A percentile compares a stretch with the other conserved stretches of the same genome.
phyloP scores from a whole-genome alignment of 768 basidiomycete species.

The Dioszegia crocea region DNA sequence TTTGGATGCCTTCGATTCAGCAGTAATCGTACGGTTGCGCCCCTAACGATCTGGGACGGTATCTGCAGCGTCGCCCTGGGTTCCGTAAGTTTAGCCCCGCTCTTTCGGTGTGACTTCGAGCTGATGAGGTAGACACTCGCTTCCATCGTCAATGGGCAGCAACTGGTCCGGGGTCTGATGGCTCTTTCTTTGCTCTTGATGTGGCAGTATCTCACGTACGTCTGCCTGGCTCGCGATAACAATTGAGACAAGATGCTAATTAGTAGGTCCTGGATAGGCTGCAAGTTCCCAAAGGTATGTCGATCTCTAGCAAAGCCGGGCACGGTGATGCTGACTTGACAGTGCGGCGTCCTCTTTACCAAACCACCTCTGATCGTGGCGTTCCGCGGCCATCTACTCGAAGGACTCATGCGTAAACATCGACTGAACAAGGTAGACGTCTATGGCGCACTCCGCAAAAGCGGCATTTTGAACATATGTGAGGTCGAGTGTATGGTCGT shows the following conservation, averaged over 20 bases:
- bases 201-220: slow-evolving; percentile 21
- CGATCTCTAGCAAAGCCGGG: background rate
- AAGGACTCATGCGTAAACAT: slow-evolving; percentile 18
- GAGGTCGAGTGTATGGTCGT: slow-evolving; percentile 19
- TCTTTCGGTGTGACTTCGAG: background rate
- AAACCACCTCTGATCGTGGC: slow-evolving; percentile 22
- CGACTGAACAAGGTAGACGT: slow-evolving; percentile 16
- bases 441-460: slow-evolving; percentile 15
- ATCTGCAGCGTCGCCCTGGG: slow-evolving; percentile 23
- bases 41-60: slow-evolving; percentile 21
- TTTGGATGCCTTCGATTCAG: slow-evolving; percentile 18
- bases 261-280: slow-evolving; percentile 5
- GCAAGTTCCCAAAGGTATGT: slow-evolving; percentile 8
- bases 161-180: slow-evolving; percentile 14
- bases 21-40: slow-evolving; percentile 18
- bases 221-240: background rate
- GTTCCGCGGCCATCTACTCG: slow-evolving; percentile 16
- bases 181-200: slow-evolving; percentile 9
- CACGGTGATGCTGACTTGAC: background rate
- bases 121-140: slow-evolving; percentile 6
- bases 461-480: slow-evolving; percentile 14
- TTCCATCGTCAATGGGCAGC: slow-evolving; percentile 16
- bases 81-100: background rate
- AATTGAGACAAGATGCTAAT: background rate
- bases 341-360: background rate